Evolutionary conservation across 2,329 filamentous ascomycete species (phyloP).

Genomic region (Ciborinia camelliae): DNA sequence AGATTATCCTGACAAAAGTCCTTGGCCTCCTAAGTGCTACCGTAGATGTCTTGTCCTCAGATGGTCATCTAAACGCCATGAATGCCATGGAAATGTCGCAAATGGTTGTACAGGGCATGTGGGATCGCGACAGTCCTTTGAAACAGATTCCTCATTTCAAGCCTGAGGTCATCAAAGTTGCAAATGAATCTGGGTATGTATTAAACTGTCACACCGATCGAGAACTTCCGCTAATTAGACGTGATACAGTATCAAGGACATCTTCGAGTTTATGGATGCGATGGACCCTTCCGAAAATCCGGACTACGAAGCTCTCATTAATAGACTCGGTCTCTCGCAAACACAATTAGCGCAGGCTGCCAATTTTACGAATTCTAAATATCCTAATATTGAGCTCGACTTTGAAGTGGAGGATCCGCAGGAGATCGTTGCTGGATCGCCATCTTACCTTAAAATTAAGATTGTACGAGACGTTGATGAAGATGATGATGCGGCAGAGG

Average conservation of each 20-base stretch:
- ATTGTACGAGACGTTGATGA: constrained; percentile 78
- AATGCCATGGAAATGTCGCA: constrained; percentile 99
- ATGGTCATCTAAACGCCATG: constrained; percentile 95
- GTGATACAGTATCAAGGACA: constrained; percentile 70
- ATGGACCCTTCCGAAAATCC: constrained; percentile 96
- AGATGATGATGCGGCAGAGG: constrained; percentile 63
- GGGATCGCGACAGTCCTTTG: constrained; percentile 93
- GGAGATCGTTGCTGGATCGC: constrained; percentile 73
- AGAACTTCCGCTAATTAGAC: constrained; percentile 35
- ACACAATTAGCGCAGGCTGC: constrained; percentile 85
- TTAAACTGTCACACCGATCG: background rate
- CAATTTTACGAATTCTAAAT: constrained; percentile 91
- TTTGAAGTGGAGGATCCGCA: constrained; percentile 82
- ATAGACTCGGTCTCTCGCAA: constrained; percentile 74
- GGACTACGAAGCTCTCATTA: constrained; percentile 73
- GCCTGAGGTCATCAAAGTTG: constrained; percentile 76
- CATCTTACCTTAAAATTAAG: constrained; percentile 77
- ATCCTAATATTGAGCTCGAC: constrained; percentile 89
- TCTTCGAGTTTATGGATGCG: constrained; percentile 97
- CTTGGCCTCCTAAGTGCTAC: constrained; percentile 85
- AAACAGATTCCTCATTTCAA: constrained; percentile 98
- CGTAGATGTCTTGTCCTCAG: constrained; percentile 92
- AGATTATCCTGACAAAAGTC: constrained; percentile 78
- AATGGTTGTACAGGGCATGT: constrained; percentile 99
- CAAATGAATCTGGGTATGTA: constrained; percentile 73